Percentiles rank a stretch among this genome's conserved stretches.
These are phyloP conservation scores for Rosa hybrid DNA, from an alignment of 331 rosid species.

Conservation along the genomic window DNA sequence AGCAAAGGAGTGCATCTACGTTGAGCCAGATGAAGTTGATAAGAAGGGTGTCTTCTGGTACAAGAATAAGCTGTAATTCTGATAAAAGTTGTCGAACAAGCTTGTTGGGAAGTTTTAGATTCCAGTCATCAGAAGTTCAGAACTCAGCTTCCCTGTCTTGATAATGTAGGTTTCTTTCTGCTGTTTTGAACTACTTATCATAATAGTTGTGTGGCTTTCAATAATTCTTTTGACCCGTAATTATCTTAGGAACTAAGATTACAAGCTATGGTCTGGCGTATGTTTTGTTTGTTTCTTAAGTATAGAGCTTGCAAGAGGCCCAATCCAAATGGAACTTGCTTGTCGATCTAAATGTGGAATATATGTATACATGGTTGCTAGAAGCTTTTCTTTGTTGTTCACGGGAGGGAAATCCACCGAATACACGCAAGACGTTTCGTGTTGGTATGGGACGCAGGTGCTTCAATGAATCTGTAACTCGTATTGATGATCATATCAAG, in stretches of 20 bases:
- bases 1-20: conserved; percentile 71
- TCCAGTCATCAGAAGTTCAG: background rate
- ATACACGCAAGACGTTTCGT: background rate
- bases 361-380: too few relatives aligned
- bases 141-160: conserved; percentile 7
- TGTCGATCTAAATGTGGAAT: background rate
- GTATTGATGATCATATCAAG: too few relatives aligned
- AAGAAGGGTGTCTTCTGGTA: conserved; percentile 83
- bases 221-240: conserved; percentile 21
- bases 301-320: background rate
- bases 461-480: background rate
- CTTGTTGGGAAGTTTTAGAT: conserved; percentile 25
- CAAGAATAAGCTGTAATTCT: conserved; percentile 53
- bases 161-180: conserved; percentile 16
- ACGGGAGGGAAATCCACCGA: background rate
- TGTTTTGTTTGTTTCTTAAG: conserved; percentile 24
- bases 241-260: conserved; percentile 8
- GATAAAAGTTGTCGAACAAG: background rate
- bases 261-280: background rate
- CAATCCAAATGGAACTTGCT: background rate
- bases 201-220: conserved; percentile 15
- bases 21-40: conserved; percentile 63
- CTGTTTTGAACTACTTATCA: background rate
- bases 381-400: too few relatives aligned
- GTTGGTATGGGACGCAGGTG: background rate